These are phyloP conservation scores for Blastobotrys buckinghamii DNA, from an alignment of 1,139 yeast genomes.

Conservation along the genomic window DNA sequence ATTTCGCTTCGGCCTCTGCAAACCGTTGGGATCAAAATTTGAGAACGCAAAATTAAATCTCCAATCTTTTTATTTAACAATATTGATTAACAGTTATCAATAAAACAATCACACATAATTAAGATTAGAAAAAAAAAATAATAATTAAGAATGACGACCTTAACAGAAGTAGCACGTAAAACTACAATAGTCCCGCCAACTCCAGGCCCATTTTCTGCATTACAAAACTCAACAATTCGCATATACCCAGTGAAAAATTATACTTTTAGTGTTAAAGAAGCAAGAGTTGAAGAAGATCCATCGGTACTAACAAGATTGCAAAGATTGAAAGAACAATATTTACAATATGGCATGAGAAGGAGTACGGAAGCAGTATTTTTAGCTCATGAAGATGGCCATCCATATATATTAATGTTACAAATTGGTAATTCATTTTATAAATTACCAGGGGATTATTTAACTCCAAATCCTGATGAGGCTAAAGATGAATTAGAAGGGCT, in stretches of 20 bases:
- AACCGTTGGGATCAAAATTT: background rate
- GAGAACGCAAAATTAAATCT: no score
- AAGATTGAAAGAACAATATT: slow-evolving; percentile 30
- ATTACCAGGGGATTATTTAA: slow-evolving; percentile 34
- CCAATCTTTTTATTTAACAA: no score
- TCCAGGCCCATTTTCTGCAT: slow-evolving; percentile 17
- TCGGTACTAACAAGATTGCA: slow-evolving; percentile 28
- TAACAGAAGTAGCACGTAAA: slow-evolving; percentile 4
- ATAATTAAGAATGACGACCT: slow-evolving; percentile 8
- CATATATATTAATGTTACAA: slow-evolving; percentile 33
- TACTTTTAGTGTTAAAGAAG: slow-evolving; percentile 31
- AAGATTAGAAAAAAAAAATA: no score
- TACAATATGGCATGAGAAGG: slow-evolving; percentile 32
- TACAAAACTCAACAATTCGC: slow-evolving; percentile 26
- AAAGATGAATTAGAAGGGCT: slow-evolving; percentile 29
- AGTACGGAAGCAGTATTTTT: slow-evolving; percentile 34
- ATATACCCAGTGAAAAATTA: slow-evolving; percentile 33
- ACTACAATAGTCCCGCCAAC: slow-evolving; percentile 6
- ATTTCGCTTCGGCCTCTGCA: no score
- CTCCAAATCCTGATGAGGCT: slow-evolving; percentile 6
- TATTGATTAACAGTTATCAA: no score
- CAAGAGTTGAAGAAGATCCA: slow-evolving; percentile 33
- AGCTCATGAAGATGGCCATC: slow-evolving; percentile 35
- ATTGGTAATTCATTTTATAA: slow-evolving; percentile 30
- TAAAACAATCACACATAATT: background rate